phyloP scores from a whole-genome alignment of 2,329 filamentous ascomycete species.

The Colletotrichum sp. region DNA sequence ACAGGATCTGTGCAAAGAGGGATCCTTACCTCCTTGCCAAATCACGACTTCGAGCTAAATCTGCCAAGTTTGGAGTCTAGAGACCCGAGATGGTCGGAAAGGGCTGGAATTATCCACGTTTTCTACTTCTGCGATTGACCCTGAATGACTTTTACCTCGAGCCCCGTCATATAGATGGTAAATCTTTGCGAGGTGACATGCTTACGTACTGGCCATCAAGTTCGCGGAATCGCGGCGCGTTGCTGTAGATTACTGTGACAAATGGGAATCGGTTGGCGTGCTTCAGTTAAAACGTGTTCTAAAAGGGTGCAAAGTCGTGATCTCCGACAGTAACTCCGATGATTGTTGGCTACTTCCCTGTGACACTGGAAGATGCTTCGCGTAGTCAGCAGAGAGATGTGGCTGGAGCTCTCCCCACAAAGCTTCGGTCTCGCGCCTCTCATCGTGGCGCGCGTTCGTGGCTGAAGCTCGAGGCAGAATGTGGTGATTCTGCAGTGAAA shows the following conservation, averaged over 20 bases:
- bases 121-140: background rate
- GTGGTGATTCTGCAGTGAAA: background rate
- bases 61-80: accelerated
- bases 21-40: background rate
- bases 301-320: background rate
- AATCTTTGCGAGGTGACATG: too few relatives aligned
- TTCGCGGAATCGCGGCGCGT: background rate
- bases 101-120: background rate
- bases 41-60: background rate
- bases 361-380: background rate
- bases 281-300: background rate
- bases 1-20: background rate
- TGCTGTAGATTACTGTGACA: background rate
- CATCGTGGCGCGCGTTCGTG: background rate
- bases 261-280: background rate
- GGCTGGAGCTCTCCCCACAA: background rate
- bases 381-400: background rate
- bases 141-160: background rate
- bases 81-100: background rate
- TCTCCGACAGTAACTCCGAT: background rate
- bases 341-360: background rate
- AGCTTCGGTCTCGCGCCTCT: background rate
- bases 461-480: background rate
- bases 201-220: background rate
- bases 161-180: background rate